Evolutionary conservation across 345 rosid species (phyloP).

Genomic region (Angophora floribunda): DNA sequence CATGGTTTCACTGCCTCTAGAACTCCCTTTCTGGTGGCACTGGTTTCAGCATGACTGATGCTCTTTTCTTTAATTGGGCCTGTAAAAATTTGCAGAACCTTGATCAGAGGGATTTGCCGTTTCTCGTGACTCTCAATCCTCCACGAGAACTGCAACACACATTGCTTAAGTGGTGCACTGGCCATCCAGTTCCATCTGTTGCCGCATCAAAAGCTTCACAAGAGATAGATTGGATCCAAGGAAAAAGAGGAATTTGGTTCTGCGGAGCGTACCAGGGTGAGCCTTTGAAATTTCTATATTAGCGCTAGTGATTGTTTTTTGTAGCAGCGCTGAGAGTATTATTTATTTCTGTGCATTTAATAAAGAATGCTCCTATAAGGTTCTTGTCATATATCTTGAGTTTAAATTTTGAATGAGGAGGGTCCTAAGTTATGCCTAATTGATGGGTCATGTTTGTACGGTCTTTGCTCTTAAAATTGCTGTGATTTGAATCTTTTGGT

Average conservation of each 20-base stretch:
- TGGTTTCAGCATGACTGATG: background rate
- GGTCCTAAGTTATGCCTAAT: background rate
- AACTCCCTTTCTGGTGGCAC: background rate
- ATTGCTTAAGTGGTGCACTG: constrained; percentile 68
- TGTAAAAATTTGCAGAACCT: constrained; percentile 42
- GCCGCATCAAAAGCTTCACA: constrained; percentile 73
- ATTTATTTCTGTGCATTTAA: background rate
- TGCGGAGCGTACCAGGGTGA: constrained; percentile 86
- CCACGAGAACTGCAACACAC: constrained; percentile 36
- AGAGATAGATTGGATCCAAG: constrained; percentile 68
- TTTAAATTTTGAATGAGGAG: background rate
- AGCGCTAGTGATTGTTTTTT: background rate
- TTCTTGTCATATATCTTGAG: background rate
- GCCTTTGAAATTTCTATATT: background rate
- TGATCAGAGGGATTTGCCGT: constrained; percentile 49
- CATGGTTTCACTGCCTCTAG: background rate
- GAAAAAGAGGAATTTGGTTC: constrained; percentile 79
- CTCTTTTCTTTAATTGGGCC: background rate
- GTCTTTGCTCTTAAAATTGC: background rate
- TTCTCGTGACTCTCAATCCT: constrained; percentile 79
- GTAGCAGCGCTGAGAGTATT: background rate
- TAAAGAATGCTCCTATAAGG: background rate
- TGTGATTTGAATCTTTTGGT: background rate
- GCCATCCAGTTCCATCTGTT: constrained; percentile 89
- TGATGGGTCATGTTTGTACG: background rate